Conservation (phyloP, 2,329 filamentous ascomycete genomes). For the Arthrobotrys iridis region DNA sequence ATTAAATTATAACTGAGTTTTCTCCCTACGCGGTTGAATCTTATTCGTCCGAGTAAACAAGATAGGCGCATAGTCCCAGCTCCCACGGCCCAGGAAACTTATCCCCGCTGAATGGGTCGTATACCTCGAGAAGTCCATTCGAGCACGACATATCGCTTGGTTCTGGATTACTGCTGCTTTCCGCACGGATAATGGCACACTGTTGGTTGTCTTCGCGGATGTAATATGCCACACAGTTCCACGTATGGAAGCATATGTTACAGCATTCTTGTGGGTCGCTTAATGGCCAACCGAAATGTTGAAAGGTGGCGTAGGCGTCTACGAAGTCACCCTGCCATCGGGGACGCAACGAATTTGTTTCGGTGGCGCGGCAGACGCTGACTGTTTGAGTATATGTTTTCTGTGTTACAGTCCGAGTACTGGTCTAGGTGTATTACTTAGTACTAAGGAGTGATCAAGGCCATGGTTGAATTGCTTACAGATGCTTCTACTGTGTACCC, state of each 20-base stretch:
- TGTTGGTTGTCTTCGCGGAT: constrained; percentile 13
- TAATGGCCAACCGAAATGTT: constrained; percentile 2
- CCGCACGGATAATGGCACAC: constrained; percentile 7
- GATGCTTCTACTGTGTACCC: constrained; percentile 27
- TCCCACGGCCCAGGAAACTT: constrained; percentile 18
- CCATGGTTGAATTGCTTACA: constrained; percentile 1
- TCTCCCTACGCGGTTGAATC: too few relatives aligned
- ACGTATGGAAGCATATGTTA: constrained; percentile 39
- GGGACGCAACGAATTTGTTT: neutral
- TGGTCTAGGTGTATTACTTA: constrained; percentile 3
- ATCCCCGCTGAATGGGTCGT: constrained; percentile 26
- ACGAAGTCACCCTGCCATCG: constrained; percentile 13
- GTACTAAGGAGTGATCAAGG: neutral
- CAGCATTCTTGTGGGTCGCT: constrained; percentile 31
- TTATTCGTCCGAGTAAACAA: constrained; percentile 47
- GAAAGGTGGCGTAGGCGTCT: constrained; percentile 11
- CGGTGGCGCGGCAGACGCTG: constrained; percentile 18
- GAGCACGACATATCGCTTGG: constrained; percentile 30
- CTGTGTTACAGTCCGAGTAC: constrained; percentile 25
- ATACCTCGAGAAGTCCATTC: constrained; percentile 35
- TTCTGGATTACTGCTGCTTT: constrained; percentile 24
- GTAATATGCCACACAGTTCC: constrained; percentile 38
- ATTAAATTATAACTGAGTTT: neutral
- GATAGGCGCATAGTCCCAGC: constrained; percentile 36
- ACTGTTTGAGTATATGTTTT: constrained; percentile 29